Evolutionary conservation across 2,329 filamentous ascomycete genomes (phyloP).

Genomic region (Drechslerella coelobrocha): DNA sequence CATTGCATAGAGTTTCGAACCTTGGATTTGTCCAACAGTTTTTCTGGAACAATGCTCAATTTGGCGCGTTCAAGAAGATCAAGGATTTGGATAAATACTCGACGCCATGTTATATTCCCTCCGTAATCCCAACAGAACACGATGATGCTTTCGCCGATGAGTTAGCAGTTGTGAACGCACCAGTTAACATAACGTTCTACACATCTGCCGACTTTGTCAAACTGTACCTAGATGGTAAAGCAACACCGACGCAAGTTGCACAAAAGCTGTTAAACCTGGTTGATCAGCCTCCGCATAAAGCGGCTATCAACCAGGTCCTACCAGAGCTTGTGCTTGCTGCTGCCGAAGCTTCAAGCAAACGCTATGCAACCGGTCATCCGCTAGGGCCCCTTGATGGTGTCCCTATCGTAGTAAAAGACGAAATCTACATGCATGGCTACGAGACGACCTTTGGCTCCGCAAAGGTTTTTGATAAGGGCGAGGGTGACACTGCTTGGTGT

Average conservation of each 20-base stretch:
- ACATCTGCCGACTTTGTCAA: conserved; percentile 79
- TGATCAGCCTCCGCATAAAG: conserved; percentile 30
- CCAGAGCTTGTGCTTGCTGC: conserved; percentile 64
- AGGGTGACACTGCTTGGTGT: conserved; percentile 70
- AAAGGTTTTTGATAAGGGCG: conserved; percentile 58
- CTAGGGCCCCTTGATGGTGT: conserved; percentile 74
- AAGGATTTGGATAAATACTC: conserved; percentile 63
- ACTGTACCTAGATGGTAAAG: conserved; percentile 63
- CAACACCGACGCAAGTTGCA: conserved; percentile 64
- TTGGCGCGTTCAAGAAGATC: conserved; percentile 66
- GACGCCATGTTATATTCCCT: conserved; percentile 62
- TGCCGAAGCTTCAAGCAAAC: conserved; percentile 65
- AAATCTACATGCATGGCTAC: conserved; percentile 78
- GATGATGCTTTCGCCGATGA: conserved; percentile 55
- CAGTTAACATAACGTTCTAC: conserved; percentile 64
- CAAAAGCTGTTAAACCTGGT: conserved; percentile 66
- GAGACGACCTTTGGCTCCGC: conserved; percentile 69
- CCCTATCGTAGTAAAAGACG: conserved; percentile 77
- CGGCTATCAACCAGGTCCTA: conserved; percentile 46
- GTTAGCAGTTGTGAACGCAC: conserved; percentile 59
- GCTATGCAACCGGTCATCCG: conserved; percentile 60
- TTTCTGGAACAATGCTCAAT: conserved; percentile 74
- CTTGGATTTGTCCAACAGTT: conserved; percentile 68
- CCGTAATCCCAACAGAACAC: conserved; percentile 59
- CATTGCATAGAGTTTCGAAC: conserved; percentile 64